Evolutionary conservation across 2,329 filamentous ascomycete genomes (phyloP), one percentile per base, ranked within the genome.

Genomic region (Metarhizium robertsii): DNA sequence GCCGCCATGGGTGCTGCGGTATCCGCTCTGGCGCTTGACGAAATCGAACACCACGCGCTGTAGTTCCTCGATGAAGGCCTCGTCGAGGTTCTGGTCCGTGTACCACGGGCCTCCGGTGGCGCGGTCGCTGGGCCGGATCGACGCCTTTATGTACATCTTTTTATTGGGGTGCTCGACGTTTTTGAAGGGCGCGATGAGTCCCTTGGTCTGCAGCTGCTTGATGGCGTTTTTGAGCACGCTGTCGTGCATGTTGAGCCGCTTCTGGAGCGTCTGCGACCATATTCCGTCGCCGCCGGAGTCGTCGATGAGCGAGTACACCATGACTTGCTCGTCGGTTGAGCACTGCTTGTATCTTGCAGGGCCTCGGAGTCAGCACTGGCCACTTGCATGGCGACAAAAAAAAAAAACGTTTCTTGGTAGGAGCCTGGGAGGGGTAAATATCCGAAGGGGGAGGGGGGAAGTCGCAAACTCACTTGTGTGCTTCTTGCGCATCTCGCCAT

Each of bases 61-160:
- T 52, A 96, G 77, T 46, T 84, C 83, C 55, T 88, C 84, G 63
- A 97, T 92, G 68, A 99, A 90, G 57, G 87, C 88, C 60, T 88
- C 86, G 71, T 99, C 94, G 13, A 97, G 80, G 61, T 92, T 88
- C 53, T 90, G 89, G 60, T 96, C 91, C 7, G 89, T 92, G 69
- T 94, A 96, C 90, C 92, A 99, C 8, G 90, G 88, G 2, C 94
- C 94, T 50, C 94, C 94, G 0, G 91, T 95, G 50, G 95, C 89
- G 59, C 94, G 88, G 59, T 96, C 92, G 54, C 87, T 90, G 0
- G 94, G 92, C 11, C 85, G 83, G 58, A 99, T 81, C 59, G 86
- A 86, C 54, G 86, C 84, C 66, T 96, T 86, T 79, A 99, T 95
- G 78, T 94, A 99, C 81, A 95, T 96, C 73, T 95, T 96, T 68